Conservation (phyloP, 2,329 filamentous ascomycete genomes). For the Diaporthe aspalathi region DNA sequence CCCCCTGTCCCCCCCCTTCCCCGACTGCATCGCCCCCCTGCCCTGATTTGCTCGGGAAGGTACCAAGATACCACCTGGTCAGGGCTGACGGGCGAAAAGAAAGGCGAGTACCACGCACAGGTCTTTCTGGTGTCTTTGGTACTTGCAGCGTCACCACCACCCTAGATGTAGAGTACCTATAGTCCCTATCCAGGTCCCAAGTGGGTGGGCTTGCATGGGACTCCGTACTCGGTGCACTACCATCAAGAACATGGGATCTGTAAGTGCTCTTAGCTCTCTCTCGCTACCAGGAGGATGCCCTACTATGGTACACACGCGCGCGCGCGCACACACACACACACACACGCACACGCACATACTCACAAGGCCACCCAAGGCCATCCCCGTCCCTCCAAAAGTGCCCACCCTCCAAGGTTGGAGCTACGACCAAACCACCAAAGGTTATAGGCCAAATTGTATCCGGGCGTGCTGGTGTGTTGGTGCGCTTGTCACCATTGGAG, state of each 20-base stretch:
- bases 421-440: neutral
- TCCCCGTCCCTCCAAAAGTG: neutral
- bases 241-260: neutral
- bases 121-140: neutral
- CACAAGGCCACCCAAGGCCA: neutral
- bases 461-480: slow-evolving; percentile 8
- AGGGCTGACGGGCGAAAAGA: neutral
- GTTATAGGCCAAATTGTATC: neutral
- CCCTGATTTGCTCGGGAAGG: slow-evolving; percentile 13
- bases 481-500: slow-evolving; percentile 12
- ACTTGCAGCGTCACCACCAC: neutral
- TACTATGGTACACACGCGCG: too few species aligned
- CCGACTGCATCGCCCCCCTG: slow-evolving; percentile 28
- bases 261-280: neutral
- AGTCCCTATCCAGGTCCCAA: too few species aligned
- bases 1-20: slow-evolving; percentile 15
- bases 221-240: too few species aligned
- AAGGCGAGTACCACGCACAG: neutral
- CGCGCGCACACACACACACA: too few species aligned
- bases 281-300: neutral
- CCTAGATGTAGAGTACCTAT: too few species aligned
- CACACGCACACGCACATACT: too few species aligned
- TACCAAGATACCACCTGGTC: neutral
- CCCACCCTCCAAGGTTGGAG: slow-evolving; percentile 4
- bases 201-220: too few species aligned